phyloP scores from a whole-genome alignment of 768 basidiomycete species.

The Collybiopsis confluens region DNA sequence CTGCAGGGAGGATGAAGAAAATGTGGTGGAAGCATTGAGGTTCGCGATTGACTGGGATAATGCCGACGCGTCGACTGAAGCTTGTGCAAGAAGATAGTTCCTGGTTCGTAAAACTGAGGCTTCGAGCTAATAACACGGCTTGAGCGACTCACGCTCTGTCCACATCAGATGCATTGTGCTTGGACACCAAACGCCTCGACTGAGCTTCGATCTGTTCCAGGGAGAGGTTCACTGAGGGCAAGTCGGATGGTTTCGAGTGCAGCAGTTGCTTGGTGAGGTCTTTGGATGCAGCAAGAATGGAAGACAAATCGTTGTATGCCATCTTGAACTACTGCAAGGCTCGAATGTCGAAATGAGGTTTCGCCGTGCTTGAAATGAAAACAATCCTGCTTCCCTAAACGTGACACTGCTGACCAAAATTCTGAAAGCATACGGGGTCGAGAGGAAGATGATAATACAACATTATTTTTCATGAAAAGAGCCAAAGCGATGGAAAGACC shows the following conservation, averaged over 20 bases:
- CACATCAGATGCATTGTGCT: slow-evolving; percentile 62
- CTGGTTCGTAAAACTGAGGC: slow-evolving; percentile 43
- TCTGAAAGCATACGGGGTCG: too few species aligned
- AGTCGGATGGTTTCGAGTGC: slow-evolving; percentile 54
- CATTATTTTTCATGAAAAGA: too few species aligned
- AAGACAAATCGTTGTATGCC: slow-evolving; percentile 52
- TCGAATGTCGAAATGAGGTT: too few species aligned
- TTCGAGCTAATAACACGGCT: too few species aligned
- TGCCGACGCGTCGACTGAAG: slow-evolving; percentile 89
- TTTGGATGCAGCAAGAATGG: slow-evolving; percentile 67
- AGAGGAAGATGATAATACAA: too few species aligned
- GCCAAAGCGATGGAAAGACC: too few species aligned
- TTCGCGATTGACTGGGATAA: slow-evolving; percentile 80
- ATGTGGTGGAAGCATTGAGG: slow-evolving; percentile 76
- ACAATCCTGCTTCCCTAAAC: too few species aligned
- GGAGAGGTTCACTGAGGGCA: slow-evolving; percentile 85
- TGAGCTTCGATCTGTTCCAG: slow-evolving; percentile 95
- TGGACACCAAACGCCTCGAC: slow-evolving; percentile 77
- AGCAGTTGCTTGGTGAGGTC: slow-evolving; percentile 72
- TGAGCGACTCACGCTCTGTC: slow-evolving; percentile 64
- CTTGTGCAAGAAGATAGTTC: slow-evolving; percentile 90
- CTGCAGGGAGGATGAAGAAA: slow-evolving; percentile 86
- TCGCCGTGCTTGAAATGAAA: too few species aligned
- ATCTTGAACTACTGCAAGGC: too few species aligned
- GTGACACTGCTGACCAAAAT: too few species aligned